A percentile compares a stretch with the other conserved stretches of the same genome.
Conservation (phyloP, 1,284 basidiomycete species). For the Cutaneotrichosporon sp. region DNA sequence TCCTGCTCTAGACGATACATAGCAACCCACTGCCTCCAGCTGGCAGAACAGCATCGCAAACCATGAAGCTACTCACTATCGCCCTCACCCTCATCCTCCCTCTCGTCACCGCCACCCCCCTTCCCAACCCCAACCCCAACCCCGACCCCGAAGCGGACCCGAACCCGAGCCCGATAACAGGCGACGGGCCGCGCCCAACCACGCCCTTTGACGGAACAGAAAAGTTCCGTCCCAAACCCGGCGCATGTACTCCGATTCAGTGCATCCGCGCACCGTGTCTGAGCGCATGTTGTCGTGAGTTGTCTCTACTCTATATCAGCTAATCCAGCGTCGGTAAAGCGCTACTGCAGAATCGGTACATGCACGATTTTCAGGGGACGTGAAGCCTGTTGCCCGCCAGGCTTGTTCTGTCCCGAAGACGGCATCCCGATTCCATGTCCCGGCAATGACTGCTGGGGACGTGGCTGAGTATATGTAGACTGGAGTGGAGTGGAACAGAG, state of each 20-base stretch:
- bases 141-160: not conserved
- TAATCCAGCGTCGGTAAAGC: not conserved
- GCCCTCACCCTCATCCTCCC: not conserved
- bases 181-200: not conserved
- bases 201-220: not conserved
- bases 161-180: not conserved
- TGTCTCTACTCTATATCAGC: not conserved
- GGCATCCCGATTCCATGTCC: too few species aligned
- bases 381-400: not conserved
- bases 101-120: not conserved
- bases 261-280: not conserved
- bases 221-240: not conserved
- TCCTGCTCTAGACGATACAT: not conserved
- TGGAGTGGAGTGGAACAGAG: too few species aligned
- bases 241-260: not conserved
- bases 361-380: not conserved
- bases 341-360: not conserved
- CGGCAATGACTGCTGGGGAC: too few species aligned
- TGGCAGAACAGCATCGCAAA: not conserved
- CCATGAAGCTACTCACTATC: not conserved
- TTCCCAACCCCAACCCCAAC: not conserved
- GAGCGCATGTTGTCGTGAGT: not conserved
- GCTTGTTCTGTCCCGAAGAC: not conserved
- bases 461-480: not conserved
- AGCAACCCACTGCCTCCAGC: too few species aligned